phyloP scores from a whole-genome alignment of 129 eudicot genomes.

The Flaveria robusta region DNA sequence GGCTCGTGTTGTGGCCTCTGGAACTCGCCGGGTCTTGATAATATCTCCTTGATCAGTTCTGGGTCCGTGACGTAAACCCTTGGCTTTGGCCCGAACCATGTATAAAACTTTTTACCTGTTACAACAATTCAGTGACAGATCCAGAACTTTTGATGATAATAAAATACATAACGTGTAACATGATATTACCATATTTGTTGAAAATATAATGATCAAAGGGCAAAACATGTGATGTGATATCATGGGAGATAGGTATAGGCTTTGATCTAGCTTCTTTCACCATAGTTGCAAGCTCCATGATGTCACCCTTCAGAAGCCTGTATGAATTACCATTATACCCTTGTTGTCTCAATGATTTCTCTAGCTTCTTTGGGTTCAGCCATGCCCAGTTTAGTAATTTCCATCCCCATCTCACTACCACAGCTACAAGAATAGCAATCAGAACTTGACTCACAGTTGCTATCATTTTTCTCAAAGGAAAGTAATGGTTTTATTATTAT shows the following conservation, averaged over 20 bases:
- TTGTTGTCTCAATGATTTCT: conserved; percentile 3
- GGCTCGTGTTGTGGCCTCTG: conserved; percentile 20
- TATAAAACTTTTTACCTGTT: conserved; percentile 9
- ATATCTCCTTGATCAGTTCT: conserved; percentile 18
- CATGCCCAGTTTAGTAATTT: conserved; percentile 20
- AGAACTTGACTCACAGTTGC: not conserved
- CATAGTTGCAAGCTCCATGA: conserved; percentile 14
- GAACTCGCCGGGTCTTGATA: conserved; percentile 9
- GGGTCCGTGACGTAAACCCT: conserved; percentile 4
- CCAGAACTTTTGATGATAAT: not conserved
- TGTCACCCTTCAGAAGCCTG: conserved; percentile 10
- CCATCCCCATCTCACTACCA: conserved; percentile 24
- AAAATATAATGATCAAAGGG: conserved; percentile 1
- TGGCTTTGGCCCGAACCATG: conserved; percentile 15
- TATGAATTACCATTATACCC: conserved; percentile 20
- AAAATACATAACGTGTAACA: not conserved
- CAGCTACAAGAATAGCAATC: conserved; percentile 4
- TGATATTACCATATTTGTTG: conserved; percentile 8
- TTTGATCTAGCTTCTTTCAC: conserved; percentile 11
- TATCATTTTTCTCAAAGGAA: conserved; percentile 10
- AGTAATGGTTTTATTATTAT: not conserved
- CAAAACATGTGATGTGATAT: conserved; percentile 18
- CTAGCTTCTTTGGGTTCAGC: conserved; percentile 24
- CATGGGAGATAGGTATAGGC: conserved; percentile 16
- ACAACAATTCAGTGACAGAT: not conserved